Evolutionary conservation across 768 basidiomycete genomes (phyloP).

Genomic region (Mycena polygramma): DNA sequence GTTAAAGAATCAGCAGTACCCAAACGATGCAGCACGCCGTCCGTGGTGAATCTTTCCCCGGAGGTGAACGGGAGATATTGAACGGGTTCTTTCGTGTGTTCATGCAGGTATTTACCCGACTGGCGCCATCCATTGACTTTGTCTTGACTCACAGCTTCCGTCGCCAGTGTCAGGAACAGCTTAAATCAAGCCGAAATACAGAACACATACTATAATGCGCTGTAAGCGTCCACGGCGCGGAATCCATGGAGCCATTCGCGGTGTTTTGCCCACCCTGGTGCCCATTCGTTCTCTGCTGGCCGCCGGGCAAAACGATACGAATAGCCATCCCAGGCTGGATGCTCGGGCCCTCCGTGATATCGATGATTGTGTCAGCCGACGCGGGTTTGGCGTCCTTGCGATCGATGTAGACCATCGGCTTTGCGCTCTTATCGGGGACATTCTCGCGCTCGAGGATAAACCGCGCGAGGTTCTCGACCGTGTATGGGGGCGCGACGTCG

Average conservation of each 20-base stretch:
- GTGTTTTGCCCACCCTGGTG: background rate
- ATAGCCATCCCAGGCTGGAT: background rate
- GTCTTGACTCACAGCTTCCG: slow-evolving; percentile 20
- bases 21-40: slow-evolving; percentile 16
- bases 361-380: slow-evolving; percentile 9
- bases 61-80: slow-evolving; percentile 19
- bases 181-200: background rate
- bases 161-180: slow-evolving; percentile 3
- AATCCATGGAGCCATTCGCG: too few species aligned
- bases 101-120: slow-evolving; percentile 29
- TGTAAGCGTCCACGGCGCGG: slow-evolving; percentile 10
- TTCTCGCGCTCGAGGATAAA: slow-evolving; percentile 15
- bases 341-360: slow-evolving; percentile 12
- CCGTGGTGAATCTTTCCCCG: slow-evolving; percentile 20
- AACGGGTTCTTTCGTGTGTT: slow-evolving; percentile 24
- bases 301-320: slow-evolving; percentile 18
- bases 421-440: background rate
- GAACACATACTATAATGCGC: slow-evolving; percentile 4
- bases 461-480: slow-evolving; percentile 15
- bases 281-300: background rate
- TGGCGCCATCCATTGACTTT: slow-evolving; percentile 18
- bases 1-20: slow-evolving; percentile 5
- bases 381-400: slow-evolving; percentile 18
- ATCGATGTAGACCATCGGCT: slow-evolving; percentile 18
- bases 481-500: slow-evolving; percentile 18